phyloP scores from a whole-genome alignment of 164 flowering plant species.

The Saururus chinensis region DNA sequence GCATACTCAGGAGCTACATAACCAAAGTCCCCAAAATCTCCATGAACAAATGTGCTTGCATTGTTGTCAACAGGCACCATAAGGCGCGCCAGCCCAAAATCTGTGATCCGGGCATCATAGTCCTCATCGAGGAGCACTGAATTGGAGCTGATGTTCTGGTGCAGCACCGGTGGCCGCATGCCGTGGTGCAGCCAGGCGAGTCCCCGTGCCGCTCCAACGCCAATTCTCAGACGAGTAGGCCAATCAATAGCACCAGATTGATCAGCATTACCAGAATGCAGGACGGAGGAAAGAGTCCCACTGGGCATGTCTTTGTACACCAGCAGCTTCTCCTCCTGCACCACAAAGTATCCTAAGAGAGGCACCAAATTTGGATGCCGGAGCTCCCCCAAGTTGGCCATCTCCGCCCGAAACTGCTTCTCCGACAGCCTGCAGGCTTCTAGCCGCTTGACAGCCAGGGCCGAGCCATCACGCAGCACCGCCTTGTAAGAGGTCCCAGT shows the following conservation, averaged over 20 bases:
- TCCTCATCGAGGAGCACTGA: conserved; percentile 60
- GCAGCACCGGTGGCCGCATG: conserved; percentile 39
- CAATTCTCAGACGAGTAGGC: conserved; percentile 48
- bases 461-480: conserved; percentile 52
- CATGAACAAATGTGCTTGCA: conserved; percentile 28
- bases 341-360: conserved; percentile 52
- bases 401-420: conserved; percentile 53
- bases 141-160: conserved; percentile 50
- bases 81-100: conserved; percentile 48
- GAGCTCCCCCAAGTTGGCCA: conserved; percentile 48
- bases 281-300: conserved; percentile 39
- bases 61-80: conserved; percentile 26
- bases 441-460: conserved; percentile 49
- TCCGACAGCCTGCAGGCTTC: conserved; percentile 33
- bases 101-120: conserved; percentile 46
- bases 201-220: conserved; percentile 50
- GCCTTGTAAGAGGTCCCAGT: conserved; percentile 57
- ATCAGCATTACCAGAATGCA: conserved; percentile 15
- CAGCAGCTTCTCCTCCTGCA: conserved; percentile 53
- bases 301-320: conserved; percentile 63
- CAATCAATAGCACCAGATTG: conserved; percentile 30
- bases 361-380: conserved; percentile 77
- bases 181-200: conserved; percentile 78
- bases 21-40: conserved; percentile 57
- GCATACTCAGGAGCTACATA: conserved; percentile 66